Conservation (phyloP, 345 rosid genomes). For the Camelina laxa region DNA sequence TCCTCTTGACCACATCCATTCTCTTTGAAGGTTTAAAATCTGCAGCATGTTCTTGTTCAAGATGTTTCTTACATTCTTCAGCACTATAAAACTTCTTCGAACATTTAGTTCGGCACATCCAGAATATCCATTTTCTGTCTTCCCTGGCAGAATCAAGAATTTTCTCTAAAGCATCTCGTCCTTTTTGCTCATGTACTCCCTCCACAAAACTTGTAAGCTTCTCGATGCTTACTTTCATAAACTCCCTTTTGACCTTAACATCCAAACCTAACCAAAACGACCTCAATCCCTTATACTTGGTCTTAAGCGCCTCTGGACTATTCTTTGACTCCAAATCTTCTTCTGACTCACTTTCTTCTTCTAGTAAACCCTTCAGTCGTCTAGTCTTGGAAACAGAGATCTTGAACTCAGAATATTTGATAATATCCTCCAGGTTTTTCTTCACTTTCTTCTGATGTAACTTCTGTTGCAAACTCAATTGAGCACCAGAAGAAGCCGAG, state of each 20-base stretch:
- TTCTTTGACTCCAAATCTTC: constrained; percentile 1
- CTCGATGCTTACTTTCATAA: constrained; percentile 26
- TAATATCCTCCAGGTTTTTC: neutral
- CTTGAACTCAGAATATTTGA: neutral
- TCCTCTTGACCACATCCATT: neutral
- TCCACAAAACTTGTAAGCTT: neutral
- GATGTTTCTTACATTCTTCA: constrained; percentile 31
- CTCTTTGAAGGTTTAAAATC: neutral
- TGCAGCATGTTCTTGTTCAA: constrained; percentile 30
- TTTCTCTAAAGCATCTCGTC: constrained; percentile 1
- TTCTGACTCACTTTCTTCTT: neutral
- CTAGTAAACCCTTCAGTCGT: neutral
- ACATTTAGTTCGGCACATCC: constrained; percentile 29
- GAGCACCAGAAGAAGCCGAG: neutral
- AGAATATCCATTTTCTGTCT: constrained; percentile 25
- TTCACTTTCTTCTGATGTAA: neutral
- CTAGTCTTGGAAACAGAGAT: constrained; percentile 1
- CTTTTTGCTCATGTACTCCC: neutral
- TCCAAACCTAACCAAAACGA: constrained; percentile 26
- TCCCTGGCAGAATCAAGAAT: constrained; percentile 7
- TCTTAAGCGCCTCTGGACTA: neutral
- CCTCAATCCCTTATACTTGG: neutral
- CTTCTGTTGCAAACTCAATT: neutral
- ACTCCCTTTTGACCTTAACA: constrained; percentile 13
- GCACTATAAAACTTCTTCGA: neutral